Evolutionary conservation across 371 early-diverging fungal genomes (phyloP), one percentile per base, ranked within the genome.

Genomic region (Mortierella sp.): DNA sequence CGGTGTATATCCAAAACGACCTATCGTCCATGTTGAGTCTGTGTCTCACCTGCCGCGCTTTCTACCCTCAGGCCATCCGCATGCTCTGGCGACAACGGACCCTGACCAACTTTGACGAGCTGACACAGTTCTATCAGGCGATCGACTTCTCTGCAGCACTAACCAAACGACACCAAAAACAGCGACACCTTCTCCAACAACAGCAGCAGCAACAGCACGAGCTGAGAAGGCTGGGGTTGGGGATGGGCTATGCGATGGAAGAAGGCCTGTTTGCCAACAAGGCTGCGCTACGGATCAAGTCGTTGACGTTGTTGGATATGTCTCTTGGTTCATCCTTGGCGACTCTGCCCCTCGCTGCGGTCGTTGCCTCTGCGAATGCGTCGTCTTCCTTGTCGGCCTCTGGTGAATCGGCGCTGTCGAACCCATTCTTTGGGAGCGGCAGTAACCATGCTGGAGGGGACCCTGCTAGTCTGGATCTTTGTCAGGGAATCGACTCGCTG

Each of bases 61-160:
- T 86, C 70, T 86, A 86, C 59, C 82, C 82, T 10, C 86, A 86
- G 53, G 86, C 86, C 50, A 74, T 86, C 71, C 86, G 86, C 11
- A 73, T 86, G 57, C 75, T 86, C 4, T 86, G 86, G 86, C 75
- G 82, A 50, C 86, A 86, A 72, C 74, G 86, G 54, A 86, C 82
- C 59, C 82, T 86, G 76, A 74, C 86, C 77, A 77, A 51, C 48
- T 73, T 71, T 75, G 82, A 82, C 16, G 86, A 86, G 54, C 59
- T 86, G 46, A 69, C 70, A 0, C 82, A 82, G 54, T 86, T 86
- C 28, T 86, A 86, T 72, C 79, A 77, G 48, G 82, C 86, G n/a
- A 82, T 86, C 64, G 81, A 84, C 50, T 84, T 84, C 44, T 84
- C 81, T 26, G 73, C 78, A 13, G 71, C 83, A 28, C 80, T 79